Evolutionary conservation across 2,329 filamentous ascomycete species (phyloP), one percentile per base, ranked within the genome.

Genomic region (Cladophialophora carrionii): DNA sequence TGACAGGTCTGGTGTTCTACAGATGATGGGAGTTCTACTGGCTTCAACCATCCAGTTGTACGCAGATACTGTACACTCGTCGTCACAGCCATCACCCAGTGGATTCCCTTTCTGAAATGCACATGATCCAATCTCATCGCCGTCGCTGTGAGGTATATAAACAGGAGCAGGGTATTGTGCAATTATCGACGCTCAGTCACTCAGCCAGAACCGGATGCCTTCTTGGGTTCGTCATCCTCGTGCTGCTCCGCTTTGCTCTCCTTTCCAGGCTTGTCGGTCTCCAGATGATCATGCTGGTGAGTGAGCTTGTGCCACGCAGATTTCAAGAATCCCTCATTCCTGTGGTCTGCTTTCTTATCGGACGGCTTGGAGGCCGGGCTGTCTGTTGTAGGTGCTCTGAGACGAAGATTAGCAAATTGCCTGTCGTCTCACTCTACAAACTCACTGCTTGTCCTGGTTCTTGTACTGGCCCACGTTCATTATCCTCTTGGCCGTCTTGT

Each of bases 291-390:
- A 37, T 78, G 77, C 63, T 95, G 87, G 72, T 92, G 91, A n/a
- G 90, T 96, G 62, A 98, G 78, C 70, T 88, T 92, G 75, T 97
- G 91, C 94, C 94, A 98, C 70, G 96, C 88, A 49, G 89, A 92
- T 81, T 95, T 97, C 66, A 98, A 80, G 74, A 97, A 96, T 2
- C 94, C 91, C 77, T 97, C 93, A 73, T 90, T 87, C 78, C 90
- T 89, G 76, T 94, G 89, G 51, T 73, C 71, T 9, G 66, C 67
- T n/a, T 68, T 63, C 48, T 69, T 72, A 56, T 70, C 70, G 6
- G 71, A 66, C 22, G 67, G 37, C 34, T 74, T 70, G 8, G 70
- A 63, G 22, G 61, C 17, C 20, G 53, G 64, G 57, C 20, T 58
- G 34, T 66, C 57, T 43, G 56, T 62, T 24, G 55, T 14, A 9